Base-by-base conservation (phyloP, 192 early-diverging fungal genomes). In the Coemansia sp. region DNA sequence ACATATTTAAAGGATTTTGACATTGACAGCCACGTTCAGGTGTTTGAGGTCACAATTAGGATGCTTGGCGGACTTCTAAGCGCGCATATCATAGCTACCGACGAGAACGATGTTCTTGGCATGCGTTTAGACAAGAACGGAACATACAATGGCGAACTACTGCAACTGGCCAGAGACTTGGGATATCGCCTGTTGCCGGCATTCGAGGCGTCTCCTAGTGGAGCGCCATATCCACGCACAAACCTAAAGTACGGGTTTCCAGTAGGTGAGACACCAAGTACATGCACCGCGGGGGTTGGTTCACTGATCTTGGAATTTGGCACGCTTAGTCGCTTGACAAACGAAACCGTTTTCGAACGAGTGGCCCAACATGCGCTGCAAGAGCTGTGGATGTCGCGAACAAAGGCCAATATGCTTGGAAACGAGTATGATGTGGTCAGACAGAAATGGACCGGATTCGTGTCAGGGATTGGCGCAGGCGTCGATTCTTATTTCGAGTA, bases 11-110 rank as follows among this genome's bases (percentile, higher is more conserved):
- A 81, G 11, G 56, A 69, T 23, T 97, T 97, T 71, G 84, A 96
- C 74, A 82, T 89, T 65, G 90, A 99, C 79, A 89, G 85, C 58
- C 86, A 91, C 56, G 94, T 99, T 7, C 94, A 96, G 77, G 93
- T 98, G 11, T 99, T 99, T 85, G 97, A 99, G 81, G 87, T 91
- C 26, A 96, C 93, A 42, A 99, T 99, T 59, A 83, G 97, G 26
- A 86, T 93, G 54, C 77, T 99, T 12, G 97, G 97, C 4, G 93
- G 90, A 7, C 83, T 98, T 65, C 69, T 98, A 7, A 94, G 94
- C 8, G 97, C 89, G 11, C 97, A 98, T 69, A 78, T 93, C 38
- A 87, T 96, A 43, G 94, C 94, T 1, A 87, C 87, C 0, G 91
- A 93, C 70, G 76, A 82, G 8, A 52, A 71, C 4, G 85, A 88